These are phyloP conservation scores for Mimosa pudica DNA, from an alignment of 306 rosid genomes.

Conservation along the genomic window DNA sequence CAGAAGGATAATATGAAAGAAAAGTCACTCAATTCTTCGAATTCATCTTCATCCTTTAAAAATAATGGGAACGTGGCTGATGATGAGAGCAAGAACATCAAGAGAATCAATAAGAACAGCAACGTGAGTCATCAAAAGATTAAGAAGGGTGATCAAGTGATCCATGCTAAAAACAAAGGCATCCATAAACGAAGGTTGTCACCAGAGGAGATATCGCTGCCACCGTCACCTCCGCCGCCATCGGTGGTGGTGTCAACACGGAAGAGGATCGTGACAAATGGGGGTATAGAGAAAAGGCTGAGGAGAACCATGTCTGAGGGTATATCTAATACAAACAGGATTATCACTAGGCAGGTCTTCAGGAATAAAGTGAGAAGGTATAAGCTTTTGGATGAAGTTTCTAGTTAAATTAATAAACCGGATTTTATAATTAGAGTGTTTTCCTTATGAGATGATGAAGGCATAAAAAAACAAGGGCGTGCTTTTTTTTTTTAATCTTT, in stretches of 20 bases:
- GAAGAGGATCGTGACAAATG: slow-evolving; percentile 60
- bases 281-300: slow-evolving; percentile 51
- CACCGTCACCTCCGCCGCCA: slow-evolving; percentile 33
- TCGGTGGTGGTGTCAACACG: slow-evolving; percentile 45
- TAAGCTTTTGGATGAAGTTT: slow-evolving; percentile 94
- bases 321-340: slow-evolving; percentile 44
- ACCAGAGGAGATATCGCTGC: slow-evolving; percentile 40
- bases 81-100: slow-evolving; percentile 21
- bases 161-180: slow-evolving; percentile 48
- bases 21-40: slow-evolving; percentile 71
- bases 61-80: slow-evolving; percentile 23
- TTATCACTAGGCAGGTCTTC: slow-evolving; percentile 56
- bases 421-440: slow-evolving; percentile 18
- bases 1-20: slow-evolving; percentile 59
- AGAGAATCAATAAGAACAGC: slow-evolving; percentile 30
- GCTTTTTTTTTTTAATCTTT: not conserved
- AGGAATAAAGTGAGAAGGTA: slow-evolving; percentile 95
- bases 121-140: not conserved
- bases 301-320: slow-evolving; percentile 68
- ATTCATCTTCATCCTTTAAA: slow-evolving; percentile 62
- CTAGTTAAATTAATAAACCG: slow-evolving; percentile 47
- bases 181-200: slow-evolving; percentile 68
- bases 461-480: not conserved
- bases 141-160: slow-evolving; percentile 33
- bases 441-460: slow-evolving; percentile 24